Base-by-base conservation (phyloP, 2,329 filamentous ascomycete genomes). In the Bipolaris sorokiniana region DNA sequence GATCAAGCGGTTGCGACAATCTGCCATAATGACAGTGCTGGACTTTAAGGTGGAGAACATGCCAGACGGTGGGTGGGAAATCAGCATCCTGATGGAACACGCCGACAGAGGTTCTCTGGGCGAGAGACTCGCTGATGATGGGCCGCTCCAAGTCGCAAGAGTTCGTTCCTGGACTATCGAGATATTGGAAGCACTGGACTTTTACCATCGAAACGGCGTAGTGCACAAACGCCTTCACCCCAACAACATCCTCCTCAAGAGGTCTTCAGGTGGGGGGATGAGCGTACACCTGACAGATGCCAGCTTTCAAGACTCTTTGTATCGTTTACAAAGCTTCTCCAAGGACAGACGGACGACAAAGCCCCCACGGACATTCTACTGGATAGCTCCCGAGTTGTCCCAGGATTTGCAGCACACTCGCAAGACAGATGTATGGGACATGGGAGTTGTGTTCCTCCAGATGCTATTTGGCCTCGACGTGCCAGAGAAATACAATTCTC, bases 341-440 rank as follows among this genome's bases (percentile, higher is more conserved):
- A 81, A 64, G 70, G 85, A 66, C 75, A 70, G 77, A 37, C 69
- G 85, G 3, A 82, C 83, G 1, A 76, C 85, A 18, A 81, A 83
- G 45, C 83, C 87, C 22, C 86, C 89, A 15, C 89, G 88, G 64
- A 92, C 91, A 15, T 87, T 89, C 1, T 91, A 92, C 64, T 97
- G 93, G 93, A 77, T 90, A 6, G 87, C 93, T 1, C 90, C 92
- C 1, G 92, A 97, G 76, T 83, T 92, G 48, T 84, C 85, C 5
- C 28, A 85, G 83, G 57, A 88, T 84, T 26, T 83, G 22, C 71
- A 75, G 36, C 74, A 75, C 50, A 89, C 74, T 82, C 89, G 78
- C 68, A 97, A 97, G 74, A 91, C 92, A 0, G 95, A 98, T 73
- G 86, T 98, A 7, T 99, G 95, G 95, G 91, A 97, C 64, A 87